Base-by-base conservation (phyloP, 345 rosid genomes). In the Pelargonium nanum region DNA sequence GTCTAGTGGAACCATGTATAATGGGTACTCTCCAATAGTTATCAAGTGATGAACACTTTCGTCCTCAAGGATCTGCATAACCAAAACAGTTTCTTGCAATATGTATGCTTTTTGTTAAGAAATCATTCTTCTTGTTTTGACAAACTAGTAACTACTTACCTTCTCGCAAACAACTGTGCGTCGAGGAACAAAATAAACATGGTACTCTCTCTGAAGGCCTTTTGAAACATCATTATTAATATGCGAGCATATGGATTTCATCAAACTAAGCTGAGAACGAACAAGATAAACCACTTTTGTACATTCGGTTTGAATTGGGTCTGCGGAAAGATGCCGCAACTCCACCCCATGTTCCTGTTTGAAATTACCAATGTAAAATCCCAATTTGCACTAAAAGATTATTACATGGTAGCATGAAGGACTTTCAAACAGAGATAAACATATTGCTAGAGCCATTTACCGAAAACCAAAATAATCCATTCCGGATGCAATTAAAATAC, bases 91-190 rank as follows among this genome's bases (percentile, higher is more conserved):
- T 55, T 10, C 26, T 55, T 24, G 22, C 26, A 9, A 55, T 5
- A 22, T 55, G 57, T 25, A 55, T 13, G 26, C 19, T 55, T 55
- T 21, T 2, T 16, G 24, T 24, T 25, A 40, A 40, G 16, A 40
- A 40, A 40, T 40, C 26, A 24, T 22, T 19, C 26, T 53, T 55
- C 26, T 9, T 0, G 16, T 40, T 12, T 40, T 40, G 32, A 57
- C 9, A 21, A 28, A 55, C 58, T 9, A 59, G 61, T 16, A 54
- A 69, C 56, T 63, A 28, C 59, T 22, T 61, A 93, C 99, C 95
- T 88, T 93, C 85, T 93, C 99, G 55, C 99, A 93, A 64, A 87
- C 95, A 68, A 93, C 85, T 22, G 93, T 83, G n/a, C 97, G 87
- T 52, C 97, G 88, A 74, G 99, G 99, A 16, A 87, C 97, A 78